These are phyloP conservation scores for Penicillium sp. DNA, from an alignment of 2,329 filamentous ascomycete genomes.

Conservation along the genomic window DNA sequence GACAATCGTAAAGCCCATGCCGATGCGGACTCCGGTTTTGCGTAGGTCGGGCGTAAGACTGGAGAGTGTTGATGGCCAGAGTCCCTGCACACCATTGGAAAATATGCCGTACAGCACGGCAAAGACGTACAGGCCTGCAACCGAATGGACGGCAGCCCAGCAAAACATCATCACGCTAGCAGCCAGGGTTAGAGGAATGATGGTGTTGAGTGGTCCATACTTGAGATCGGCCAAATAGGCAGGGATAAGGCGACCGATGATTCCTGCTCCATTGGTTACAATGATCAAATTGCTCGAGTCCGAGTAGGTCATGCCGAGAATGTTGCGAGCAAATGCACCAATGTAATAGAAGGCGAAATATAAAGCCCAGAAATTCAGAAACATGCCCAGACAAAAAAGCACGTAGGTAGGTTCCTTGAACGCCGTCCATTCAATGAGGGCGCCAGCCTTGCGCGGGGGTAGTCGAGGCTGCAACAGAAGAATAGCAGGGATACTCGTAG, in stretches of 20 bases:
- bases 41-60: conserved; percentile 14
- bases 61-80: conserved; percentile 14
- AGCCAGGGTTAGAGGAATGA: conserved; percentile 51
- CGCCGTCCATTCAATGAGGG: conserved; percentile 10
- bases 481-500: conserved; percentile 10
- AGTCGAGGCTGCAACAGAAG: conserved; percentile 9
- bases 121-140: conserved; percentile 43
- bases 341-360: conserved; percentile 61
- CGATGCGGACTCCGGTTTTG: conserved; percentile 14
- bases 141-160: conserved; percentile 54
- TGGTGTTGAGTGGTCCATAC: conserved; percentile 56
- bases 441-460: conserved; percentile 5
- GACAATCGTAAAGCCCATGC: conserved; percentile 46
- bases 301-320: conserved; percentile 38
- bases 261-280: conserved; percentile 56
- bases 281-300: conserved; percentile 57
- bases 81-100: conserved; percentile 10
- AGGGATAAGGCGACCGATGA: conserved; percentile 54
- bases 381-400: conserved; percentile 21
- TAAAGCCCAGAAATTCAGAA: conserved; percentile 19
- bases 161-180: conserved; percentile 52
- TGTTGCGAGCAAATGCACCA: conserved; percentile 49
- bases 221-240: conserved; percentile 54
- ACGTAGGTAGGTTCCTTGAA: conserved; percentile 39
- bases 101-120: conserved; percentile 43